These are phyloP conservation scores for Leucocoprinus sp. DNA, from an alignment of 768 basidiomycete genomes.

Conservation along the genomic window DNA sequence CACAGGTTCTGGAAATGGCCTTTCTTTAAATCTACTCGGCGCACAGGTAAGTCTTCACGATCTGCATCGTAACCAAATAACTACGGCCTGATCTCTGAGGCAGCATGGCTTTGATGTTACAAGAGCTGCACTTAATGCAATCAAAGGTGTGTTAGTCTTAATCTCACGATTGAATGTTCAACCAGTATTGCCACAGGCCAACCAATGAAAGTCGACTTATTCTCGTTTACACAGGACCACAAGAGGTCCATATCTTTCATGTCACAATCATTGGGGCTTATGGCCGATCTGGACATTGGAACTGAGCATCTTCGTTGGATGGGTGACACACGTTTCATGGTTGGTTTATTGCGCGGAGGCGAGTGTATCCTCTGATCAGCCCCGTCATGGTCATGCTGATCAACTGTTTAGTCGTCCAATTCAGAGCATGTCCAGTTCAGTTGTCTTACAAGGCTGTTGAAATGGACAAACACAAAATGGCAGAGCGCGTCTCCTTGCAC, in stretches of 20 bases:
- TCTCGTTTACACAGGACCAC: slow-evolving; percentile 63
- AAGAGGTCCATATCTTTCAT: slow-evolving; percentile 69
- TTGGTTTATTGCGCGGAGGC: slow-evolving; percentile 68
- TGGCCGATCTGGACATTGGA: slow-evolving; percentile 79
- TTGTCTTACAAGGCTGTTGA: slow-evolving; percentile 65
- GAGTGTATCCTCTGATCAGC: slow-evolving; percentile 15
- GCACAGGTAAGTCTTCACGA: slow-evolving; percentile 33
- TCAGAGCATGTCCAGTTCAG: slow-evolving; percentile 59
- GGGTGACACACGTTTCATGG: slow-evolving; percentile 72
- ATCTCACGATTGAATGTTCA: neutral
- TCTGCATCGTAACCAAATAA: neutral
- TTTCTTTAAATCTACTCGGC: slow-evolving; percentile 70
- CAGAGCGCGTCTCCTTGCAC: slow-evolving; percentile 30
- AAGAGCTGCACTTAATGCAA: slow-evolving; percentile 64
- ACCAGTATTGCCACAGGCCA: slow-evolving; percentile 35
- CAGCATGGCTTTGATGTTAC: slow-evolving; percentile 66
- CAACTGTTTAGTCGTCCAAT: slow-evolving; percentile 40
- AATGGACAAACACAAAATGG: slow-evolving; percentile 67
- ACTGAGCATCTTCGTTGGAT: slow-evolving; percentile 84
- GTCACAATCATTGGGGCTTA: slow-evolving; percentile 74
- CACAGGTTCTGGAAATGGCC: slow-evolving; percentile 75
- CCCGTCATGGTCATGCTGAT: neutral
- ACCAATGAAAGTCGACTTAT: slow-evolving; percentile 70
- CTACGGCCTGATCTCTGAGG: slow-evolving; percentile 3
- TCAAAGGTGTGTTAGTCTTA: slow-evolving; percentile 52